Percentiles rank a stretch among this genome's conserved stretches.
These are phyloP conservation scores for Parasarocladium wereldwijsianum DNA, from an alignment of 2,329 filamentous ascomycete genomes.

Conservation along the genomic window DNA sequence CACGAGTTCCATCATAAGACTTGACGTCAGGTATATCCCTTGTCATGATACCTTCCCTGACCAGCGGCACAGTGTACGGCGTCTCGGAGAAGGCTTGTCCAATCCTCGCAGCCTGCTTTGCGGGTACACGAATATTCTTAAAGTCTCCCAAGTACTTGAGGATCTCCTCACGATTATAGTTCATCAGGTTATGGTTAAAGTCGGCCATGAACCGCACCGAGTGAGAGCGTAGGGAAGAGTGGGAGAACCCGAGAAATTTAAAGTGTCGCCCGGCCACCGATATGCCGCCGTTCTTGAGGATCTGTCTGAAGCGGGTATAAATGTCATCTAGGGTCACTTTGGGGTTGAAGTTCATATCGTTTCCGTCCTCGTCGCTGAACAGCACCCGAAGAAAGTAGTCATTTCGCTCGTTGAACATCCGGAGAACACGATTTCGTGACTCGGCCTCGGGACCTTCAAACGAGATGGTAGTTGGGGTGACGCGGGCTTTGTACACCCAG, in stretches of 20 bases:
- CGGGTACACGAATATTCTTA: conserved; percentile 31
- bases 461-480: conserved; percentile 44
- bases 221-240: conserved; percentile 60
- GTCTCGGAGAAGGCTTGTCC: conserved; percentile 65
- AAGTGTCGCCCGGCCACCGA: conserved; percentile 47
- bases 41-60: conserved; percentile 18
- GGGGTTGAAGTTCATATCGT: conserved; percentile 43
- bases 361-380: conserved; percentile 61
- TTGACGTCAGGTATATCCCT: conserved; percentile 34
- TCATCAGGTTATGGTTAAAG: conserved; percentile 21
- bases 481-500: conserved; percentile 36
- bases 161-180: conserved; percentile 25
- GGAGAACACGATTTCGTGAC: conserved; percentile 54
- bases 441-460: conserved; percentile 50
- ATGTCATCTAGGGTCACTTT: conserved; percentile 30
- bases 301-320: conserved; percentile 41
- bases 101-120: conserved; percentile 43
- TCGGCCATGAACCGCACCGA: conserved; percentile 49
- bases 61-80: conserved; percentile 41
- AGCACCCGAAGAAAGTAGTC: conserved; percentile 56
- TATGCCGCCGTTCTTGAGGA: conserved; percentile 44
- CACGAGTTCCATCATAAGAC: conserved; percentile 28
- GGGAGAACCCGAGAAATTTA: conserved; percentile 61
- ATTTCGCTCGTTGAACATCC: conserved; percentile 44
- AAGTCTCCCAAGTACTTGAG: conserved; percentile 37